Percentiles rank a stretch among this genome's conserved stretches.
Evolutionary conservation across 163 green algal genomes (phyloP).

Genomic region (Prototheca cutis): DNA sequence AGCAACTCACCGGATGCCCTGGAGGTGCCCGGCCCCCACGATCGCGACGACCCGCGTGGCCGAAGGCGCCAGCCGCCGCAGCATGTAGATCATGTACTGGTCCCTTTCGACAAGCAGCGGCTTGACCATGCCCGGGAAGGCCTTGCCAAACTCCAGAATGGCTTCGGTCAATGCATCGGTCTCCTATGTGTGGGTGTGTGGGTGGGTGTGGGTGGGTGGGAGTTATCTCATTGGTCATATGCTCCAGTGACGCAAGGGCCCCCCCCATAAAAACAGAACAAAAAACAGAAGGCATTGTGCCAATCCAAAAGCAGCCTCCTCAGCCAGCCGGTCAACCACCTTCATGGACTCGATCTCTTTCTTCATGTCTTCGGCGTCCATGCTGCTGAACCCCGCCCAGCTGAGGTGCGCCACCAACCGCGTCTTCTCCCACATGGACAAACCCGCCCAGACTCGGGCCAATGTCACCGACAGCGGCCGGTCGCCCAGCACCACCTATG

Average conservation of each 20-base stretch:
- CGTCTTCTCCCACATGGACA: slow-evolving; percentile 32
- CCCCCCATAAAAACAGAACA: no score
- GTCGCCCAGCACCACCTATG: slow-evolving; percentile 48
- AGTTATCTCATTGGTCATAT: no score
- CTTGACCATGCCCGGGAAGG: slow-evolving; percentile 35
- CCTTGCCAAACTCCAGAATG: slow-evolving; percentile 35
- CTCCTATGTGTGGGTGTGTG: no score
- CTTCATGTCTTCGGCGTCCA: neutral
- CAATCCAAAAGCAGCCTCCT: slow-evolving; percentile 1
- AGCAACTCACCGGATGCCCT: slow-evolving; percentile 29
- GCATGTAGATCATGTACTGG: slow-evolving; percentile 34
- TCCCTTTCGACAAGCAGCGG: slow-evolving; percentile 52
- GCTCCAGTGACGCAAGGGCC: no score
- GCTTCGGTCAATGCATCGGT: slow-evolving; percentile 33
- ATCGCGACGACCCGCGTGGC: slow-evolving; percentile 47
- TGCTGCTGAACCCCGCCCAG: slow-evolving; percentile 16
- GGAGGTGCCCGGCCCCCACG: slow-evolving; percentile 48
- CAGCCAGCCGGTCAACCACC: neutral
- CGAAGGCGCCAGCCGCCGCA: slow-evolving; percentile 26
- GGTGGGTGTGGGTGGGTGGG: no score
- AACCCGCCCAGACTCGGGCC: slow-evolving; percentile 22
- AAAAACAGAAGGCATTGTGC: neutral
- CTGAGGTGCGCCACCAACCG: slow-evolving; percentile 22
- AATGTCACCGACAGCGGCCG: slow-evolving; percentile 34
- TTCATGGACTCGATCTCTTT: neutral